Evolutionary conservation across 2,329 filamentous ascomycete genomes (phyloP).

Genomic region (Chaetoscypha palmicola): DNA sequence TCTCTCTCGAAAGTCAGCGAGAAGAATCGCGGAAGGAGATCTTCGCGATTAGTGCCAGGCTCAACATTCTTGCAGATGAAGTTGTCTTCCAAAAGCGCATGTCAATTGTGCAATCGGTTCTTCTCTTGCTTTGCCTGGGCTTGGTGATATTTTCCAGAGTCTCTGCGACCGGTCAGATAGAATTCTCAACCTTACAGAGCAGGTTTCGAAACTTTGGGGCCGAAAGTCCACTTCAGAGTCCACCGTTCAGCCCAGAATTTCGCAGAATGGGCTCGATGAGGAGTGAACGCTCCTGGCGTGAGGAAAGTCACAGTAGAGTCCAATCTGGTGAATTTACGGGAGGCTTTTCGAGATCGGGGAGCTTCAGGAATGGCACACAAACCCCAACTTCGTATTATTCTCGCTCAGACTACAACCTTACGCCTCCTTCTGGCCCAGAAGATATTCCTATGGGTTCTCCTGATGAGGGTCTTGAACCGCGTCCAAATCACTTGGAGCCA

Average conservation of each 20-base stretch:
- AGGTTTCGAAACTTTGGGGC: constrained; percentile 15
- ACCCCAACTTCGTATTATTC: constrained; percentile 23
- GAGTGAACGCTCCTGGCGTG: constrained; percentile 14
- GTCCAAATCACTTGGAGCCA: constrained; percentile 6
- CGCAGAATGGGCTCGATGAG: constrained; percentile 7
- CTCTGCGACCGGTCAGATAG: constrained; percentile 31
- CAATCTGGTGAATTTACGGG: constrained; percentile 15
- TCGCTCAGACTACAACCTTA: constrained; percentile 11
- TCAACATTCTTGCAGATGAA: constrained; percentile 90
- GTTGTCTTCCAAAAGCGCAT: constrained; percentile 82
- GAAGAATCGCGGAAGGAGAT: constrained; percentile 80
- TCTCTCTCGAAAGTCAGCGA: constrained; percentile 82
- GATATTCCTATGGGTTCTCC: background rate
- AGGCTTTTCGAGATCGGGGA: constrained; percentile 9
- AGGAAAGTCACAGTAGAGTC: constrained; percentile 12
- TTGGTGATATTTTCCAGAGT: constrained; percentile 74
- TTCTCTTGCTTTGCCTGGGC: constrained; percentile 79
- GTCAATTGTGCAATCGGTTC: constrained; percentile 82
- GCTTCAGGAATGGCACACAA: constrained; percentile 15
- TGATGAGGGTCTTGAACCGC: background rate
- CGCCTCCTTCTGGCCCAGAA: constrained; percentile 7
- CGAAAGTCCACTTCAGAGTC: constrained; percentile 23
- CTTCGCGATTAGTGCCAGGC: constrained; percentile 68
- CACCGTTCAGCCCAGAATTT: constrained; percentile 22
- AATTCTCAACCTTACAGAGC: constrained; percentile 20